These are phyloP conservation scores for Adansonia rubrostipa DNA, from an alignment of 441 rosid species.

Conservation along the genomic window DNA sequence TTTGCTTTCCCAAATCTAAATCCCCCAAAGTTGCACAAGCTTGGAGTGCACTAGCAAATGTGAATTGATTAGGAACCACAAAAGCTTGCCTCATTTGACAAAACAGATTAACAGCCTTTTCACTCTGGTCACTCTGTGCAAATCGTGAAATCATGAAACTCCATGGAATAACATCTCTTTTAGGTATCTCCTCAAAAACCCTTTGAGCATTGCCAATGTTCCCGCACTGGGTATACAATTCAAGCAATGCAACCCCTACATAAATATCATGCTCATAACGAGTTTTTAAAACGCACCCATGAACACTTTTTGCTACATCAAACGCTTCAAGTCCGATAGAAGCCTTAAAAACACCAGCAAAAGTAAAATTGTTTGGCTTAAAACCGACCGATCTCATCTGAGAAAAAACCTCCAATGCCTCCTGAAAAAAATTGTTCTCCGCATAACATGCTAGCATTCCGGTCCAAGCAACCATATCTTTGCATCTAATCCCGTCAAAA, in stretches of 20 bases:
- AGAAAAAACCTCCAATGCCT: conserved; percentile 52
- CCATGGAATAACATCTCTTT: conserved; percentile 78
- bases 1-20: conserved; percentile 64
- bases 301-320: conserved; percentile 59
- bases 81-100: conserved; percentile 64
- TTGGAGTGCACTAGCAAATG: conserved; percentile 72
- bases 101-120: conserved; percentile 66
- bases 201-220: conserved; percentile 46
- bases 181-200: conserved; percentile 76
- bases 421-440: conserved; percentile 63
- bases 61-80: conserved; percentile 75
- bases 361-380: conserved; percentile 69
- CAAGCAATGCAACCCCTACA: conserved; percentile 76
- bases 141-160: conserved; percentile 86
- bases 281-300: conserved; percentile 66
- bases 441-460: conserved; percentile 78
- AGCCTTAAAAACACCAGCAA: conserved; percentile 74
- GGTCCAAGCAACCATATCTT: conserved; percentile 87
- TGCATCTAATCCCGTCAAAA: conserved; percentile 58
- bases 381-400: conserved; percentile 67
- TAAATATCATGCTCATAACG: conserved; percentile 57
- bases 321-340: conserved; percentile 62
- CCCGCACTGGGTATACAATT: conserved; percentile 62
- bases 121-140: conserved; percentile 61
- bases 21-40: conserved; percentile 64